phyloP scores from a whole-genome alignment of 2,329 filamentous ascomycete genomes.

The Curvularia verruculosa region DNA sequence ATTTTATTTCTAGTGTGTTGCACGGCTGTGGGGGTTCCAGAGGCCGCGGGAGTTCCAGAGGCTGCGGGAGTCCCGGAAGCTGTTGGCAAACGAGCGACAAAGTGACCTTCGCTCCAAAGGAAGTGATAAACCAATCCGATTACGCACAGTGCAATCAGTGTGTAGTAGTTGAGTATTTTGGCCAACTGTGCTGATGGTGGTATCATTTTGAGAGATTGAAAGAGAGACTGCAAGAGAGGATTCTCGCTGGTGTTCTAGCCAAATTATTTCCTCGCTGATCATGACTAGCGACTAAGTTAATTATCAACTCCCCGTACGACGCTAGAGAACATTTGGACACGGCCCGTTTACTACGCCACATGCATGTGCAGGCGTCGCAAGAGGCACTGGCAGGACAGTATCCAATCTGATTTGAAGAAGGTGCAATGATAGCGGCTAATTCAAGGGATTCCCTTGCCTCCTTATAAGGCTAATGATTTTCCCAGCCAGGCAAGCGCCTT shows the following conservation, averaged over 20 bases:
- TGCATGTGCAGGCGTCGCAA: slow-evolving; percentile 1
- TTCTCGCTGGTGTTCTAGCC: not conserved
- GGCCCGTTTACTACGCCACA: not conserved
- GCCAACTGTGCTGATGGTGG: not conserved
- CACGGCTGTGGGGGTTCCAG: not conserved
- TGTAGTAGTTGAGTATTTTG: slow-evolving; percentile 8
- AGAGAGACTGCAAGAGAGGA: not conserved
- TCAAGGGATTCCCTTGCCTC: not conserved
- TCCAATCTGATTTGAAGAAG: not conserved
- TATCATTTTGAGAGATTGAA: slow-evolving; percentile 4
- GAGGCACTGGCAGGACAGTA: not conserved
- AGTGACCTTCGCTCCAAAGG: not conserved
- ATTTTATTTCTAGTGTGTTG: slow-evolving; percentile 20
- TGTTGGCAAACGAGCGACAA: not conserved
- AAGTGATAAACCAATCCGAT: slow-evolving; percentile 10
- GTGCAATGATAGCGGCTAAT: not conserved
- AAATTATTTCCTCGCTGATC: not conserved
- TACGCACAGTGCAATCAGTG: slow-evolving; percentile 1
- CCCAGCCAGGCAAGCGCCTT: not conserved
- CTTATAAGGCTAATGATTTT: not conserved
- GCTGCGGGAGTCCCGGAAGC: not conserved
- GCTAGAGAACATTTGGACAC: not conserved
- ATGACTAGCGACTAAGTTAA: not conserved
- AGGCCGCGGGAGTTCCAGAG: not conserved
- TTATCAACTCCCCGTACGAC: not conserved